Evolutionary conservation across 768 basidiomycete species (phyloP), one percentile per base, ranked within the genome.

Genomic region (Boletus rex-veris): DNA sequence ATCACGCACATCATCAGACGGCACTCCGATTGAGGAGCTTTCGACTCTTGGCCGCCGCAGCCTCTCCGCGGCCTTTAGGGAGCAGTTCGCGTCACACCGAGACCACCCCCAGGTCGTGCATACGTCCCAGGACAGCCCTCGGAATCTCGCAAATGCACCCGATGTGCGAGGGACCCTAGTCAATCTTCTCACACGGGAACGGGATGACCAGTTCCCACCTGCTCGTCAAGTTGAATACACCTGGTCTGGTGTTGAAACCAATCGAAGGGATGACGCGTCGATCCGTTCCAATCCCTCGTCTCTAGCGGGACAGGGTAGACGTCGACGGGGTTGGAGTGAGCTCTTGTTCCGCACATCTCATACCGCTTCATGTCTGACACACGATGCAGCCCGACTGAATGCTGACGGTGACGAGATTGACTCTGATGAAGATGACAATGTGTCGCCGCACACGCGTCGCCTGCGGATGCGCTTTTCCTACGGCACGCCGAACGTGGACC

Each of bases 361-460:
- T 21, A 9, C 31, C 12, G 12, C 49, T 55, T 45, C 33, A 31
- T 45, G 31, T 57, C 52, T 65, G 42, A 59, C 49, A 21, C 14
- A 7, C 12, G 45, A 10, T 39, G 16, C 57, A 77, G 75, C 72
- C 12, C 67, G 69, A 35, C 59, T 77, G 3, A 68, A 75, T 56
- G 69, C 76, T 3, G 82, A 86, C 61, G 85, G 86, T 1, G 80
- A 86, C 55, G 83, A 85, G 63, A 78, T 86, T 52, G 73, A 82
- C 3, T 76, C 78, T 0, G 82, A 82, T 18, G 83, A 83, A 60
- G 84, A 86, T 55, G 79, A 81, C 36, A 54, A 55, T 30, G 60
- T 54, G 48, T 72, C 84, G 16, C 83, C 85, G 54, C 78, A 81
- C 30, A 68, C 74, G 28, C 77, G 80, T 35, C 79, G 77, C 50